These are phyloP conservation scores for Leccinum idahoense DNA, from an alignment of 1,284 basidiomycete genomes.

Conservation along the genomic window DNA sequence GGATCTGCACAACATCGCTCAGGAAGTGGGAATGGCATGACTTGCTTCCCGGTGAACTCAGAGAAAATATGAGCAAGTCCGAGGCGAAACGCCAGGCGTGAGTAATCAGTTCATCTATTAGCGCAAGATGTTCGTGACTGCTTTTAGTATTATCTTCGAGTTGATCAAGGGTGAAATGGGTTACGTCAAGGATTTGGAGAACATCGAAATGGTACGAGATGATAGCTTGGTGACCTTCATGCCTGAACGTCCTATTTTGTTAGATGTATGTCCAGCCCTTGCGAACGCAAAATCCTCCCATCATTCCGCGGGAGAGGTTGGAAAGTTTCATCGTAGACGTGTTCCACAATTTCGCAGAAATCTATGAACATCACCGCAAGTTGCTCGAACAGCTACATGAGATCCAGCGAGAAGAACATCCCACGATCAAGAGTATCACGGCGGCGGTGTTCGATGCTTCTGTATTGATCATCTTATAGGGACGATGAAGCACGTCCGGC, in stretches of 20 bases:
- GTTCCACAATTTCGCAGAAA: constrained; percentile 87
- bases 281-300: constrained; percentile 67
- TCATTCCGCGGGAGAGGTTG: constrained; percentile 70
- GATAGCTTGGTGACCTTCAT: neutral
- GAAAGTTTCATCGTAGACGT: constrained; percentile 82
- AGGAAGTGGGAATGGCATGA: constrained; percentile 87
- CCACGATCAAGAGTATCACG: constrained; percentile 77
- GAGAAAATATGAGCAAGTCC: constrained; percentile 62
- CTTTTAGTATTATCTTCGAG: constrained; percentile 82
- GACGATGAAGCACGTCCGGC: too few species aligned
- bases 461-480: too few species aligned
- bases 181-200: constrained; percentile 90
- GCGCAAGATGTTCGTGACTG: neutral
- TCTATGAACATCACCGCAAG: constrained; percentile 68
- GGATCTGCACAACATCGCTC: constrained; percentile 70
- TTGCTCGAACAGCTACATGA: constrained; percentile 80
- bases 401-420: constrained; percentile 88
- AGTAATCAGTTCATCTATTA: constrained; percentile 31
- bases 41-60: constrained; percentile 67
- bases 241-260: constrained; percentile 7
- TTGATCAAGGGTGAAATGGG: constrained; percentile 94
- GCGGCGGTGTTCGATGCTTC: constrained; percentile 79
- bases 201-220: constrained; percentile 54
- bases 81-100: constrained; percentile 87
- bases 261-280: constrained; percentile 79